phyloP scores from a whole-genome alignment of 306 rosid species.

The Cucurbita argyrosperma region DNA sequence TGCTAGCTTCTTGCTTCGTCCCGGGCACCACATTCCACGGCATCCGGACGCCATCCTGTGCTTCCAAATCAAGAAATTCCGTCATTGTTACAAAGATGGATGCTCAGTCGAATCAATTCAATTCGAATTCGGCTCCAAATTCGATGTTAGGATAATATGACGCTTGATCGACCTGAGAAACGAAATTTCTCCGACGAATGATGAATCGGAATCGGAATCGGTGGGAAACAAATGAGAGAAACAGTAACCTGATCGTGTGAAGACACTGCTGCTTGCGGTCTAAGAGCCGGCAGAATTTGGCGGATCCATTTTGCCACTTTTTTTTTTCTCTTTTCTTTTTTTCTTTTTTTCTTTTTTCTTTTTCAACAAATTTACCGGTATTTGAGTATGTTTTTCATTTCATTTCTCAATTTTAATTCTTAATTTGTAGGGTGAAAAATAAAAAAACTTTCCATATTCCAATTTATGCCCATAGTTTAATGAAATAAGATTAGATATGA shows the following conservation, averaged over 20 bases:
- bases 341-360: background rate
- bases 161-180: background rate
- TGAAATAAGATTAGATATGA: too few species aligned
- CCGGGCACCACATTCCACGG: conserved; percentile 98
- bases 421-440: background rate
- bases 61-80: conserved; percentile 75
- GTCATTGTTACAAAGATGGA: conserved; percentile 27
- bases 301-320: conserved; percentile 3
- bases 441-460: too few species aligned
- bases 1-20: conserved; percentile 51
- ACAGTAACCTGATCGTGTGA: background rate
- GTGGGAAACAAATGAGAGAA: background rate
- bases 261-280: background rate
- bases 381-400: background rate
- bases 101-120: background rate
- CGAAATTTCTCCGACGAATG: background rate
- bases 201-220: background rate
- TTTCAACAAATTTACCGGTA: background rate
- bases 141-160: background rate
- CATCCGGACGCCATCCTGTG: conserved; percentile 96
- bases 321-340: background rate
- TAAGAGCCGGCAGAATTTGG: conserved; percentile 6
- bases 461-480: too few species aligned
- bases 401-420: background rate
- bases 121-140: background rate